These are phyloP conservation scores for Boletus sp. DNA, from an alignment of 768 basidiomycete genomes.

Conservation along the genomic window DNA sequence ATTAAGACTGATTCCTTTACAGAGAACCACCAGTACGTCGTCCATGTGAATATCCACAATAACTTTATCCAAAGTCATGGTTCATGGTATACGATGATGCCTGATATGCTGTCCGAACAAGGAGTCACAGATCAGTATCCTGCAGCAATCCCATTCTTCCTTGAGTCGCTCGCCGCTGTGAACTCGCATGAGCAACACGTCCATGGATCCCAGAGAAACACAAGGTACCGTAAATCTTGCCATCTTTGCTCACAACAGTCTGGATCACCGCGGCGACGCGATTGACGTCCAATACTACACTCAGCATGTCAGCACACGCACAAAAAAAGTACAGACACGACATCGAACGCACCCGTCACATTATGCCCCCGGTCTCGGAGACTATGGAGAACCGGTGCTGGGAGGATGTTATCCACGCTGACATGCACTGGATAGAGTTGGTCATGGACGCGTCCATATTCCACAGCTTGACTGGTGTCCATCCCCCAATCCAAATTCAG, in stretches of 20 bases:
- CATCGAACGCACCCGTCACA: constrained; percentile 48
- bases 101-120: too few species aligned
- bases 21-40: background rate
- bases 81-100: too few species aligned
- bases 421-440: constrained; percentile 71
- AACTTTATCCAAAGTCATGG: background rate
- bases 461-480: constrained; percentile 78
- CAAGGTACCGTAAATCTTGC: constrained; percentile 55
- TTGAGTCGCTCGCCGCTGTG: constrained; percentile 82
- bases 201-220: background rate
- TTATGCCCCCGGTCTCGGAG: constrained; percentile 68
- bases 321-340: background rate
- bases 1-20: background rate
- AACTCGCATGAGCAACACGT: background rate
- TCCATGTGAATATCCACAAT: background rate
- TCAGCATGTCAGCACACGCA: background rate
- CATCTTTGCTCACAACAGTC: constrained; percentile 49
- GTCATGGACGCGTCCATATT: constrained; percentile 79
- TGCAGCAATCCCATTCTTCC: constrained; percentile 89
- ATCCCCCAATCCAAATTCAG: constrained; percentile 75
- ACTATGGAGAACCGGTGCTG: constrained; percentile 49
- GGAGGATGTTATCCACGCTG: constrained; percentile 62
- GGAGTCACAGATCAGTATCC: constrained; percentile 55
- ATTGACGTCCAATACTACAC: constrained; percentile 59
- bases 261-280: constrained; percentile 78